Evolutionary conservation across 306 rosid genomes (phyloP).

Genomic region (Cicer arietinum): DNA sequence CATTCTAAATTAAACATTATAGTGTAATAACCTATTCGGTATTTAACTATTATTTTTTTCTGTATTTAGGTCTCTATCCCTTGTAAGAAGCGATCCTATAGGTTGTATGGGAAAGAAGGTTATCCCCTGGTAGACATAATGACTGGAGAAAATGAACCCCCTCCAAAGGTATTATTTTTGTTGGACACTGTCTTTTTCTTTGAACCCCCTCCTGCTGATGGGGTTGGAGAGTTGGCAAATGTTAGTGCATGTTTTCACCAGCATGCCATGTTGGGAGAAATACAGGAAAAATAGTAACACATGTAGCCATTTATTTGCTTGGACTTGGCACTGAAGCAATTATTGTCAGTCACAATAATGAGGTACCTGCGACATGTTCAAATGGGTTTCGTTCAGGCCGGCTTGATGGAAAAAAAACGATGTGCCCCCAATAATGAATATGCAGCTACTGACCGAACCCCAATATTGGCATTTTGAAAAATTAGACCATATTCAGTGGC

Average conservation of each 20-base stretch:
- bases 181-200: neutral
- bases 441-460: conserved; percentile 31
- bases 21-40: conserved; percentile 9
- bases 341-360: conserved; percentile 8
- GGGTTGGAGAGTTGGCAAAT: conserved; percentile 24
- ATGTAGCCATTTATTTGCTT: conserved; percentile 7
- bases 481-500: conserved; percentile 17
- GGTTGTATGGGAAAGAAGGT: conserved; percentile 95
- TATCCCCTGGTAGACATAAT: conserved; percentile 94
- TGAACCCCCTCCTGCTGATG: neutral
- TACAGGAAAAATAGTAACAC: neutral
- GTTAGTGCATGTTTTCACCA: conserved; percentile 18
- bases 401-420: conserved; percentile 4
- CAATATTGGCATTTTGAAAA: conserved; percentile 7
- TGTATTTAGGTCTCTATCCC: conserved; percentile 91
- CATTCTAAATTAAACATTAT: conserved; percentile 38
- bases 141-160: conserved; percentile 92
- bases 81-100: conserved; percentile 81
- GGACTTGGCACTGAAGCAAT: conserved; percentile 1
- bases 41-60: conserved; percentile 24
- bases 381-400: conserved; percentile 23
- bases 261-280: conserved; percentile 23
- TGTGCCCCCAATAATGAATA: conserved; percentile 6
- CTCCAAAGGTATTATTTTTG: conserved; percentile 78
- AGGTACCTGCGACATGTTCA: conserved; percentile 19